Conservation (phyloP, 306 rosid genomes). For the Malus fusca region DNA sequence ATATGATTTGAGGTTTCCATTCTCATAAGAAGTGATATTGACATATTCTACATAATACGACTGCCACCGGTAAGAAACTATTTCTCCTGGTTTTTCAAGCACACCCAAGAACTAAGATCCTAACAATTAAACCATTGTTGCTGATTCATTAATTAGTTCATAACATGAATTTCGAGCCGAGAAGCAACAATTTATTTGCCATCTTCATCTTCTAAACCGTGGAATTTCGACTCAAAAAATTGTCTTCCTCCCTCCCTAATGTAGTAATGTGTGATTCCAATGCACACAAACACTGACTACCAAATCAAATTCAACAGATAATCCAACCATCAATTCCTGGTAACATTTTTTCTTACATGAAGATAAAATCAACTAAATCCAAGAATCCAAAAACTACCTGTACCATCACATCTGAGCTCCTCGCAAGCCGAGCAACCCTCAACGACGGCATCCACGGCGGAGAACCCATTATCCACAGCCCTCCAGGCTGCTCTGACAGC, state of each 20-base stretch:
- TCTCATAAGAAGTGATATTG: background rate
- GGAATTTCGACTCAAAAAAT: background rate
- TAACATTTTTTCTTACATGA: background rate
- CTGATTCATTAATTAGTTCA: background rate
- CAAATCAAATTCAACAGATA: background rate
- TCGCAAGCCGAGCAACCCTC: constrained; percentile 91
- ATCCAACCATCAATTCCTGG: background rate
- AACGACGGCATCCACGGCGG: constrained; percentile 84
- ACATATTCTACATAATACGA: background rate
- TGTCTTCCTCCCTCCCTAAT: background rate
- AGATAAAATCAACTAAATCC: background rate
- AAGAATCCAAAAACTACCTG: constrained; percentile 44
- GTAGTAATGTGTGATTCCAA: background rate
- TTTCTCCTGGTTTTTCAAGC: background rate
- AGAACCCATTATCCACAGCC: constrained; percentile 57
- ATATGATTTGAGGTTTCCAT: background rate
- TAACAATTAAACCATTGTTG: background rate
- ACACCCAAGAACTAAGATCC: background rate
- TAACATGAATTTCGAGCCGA: background rate
- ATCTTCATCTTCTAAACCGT: background rate
- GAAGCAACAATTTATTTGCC: background rate
- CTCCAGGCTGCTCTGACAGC: constrained; percentile 87
- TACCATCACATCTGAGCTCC: constrained; percentile 87
- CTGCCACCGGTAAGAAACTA: background rate
- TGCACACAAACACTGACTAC: background rate